Evolutionary conservation across 2,329 filamentous ascomycete genomes (phyloP), one percentile per base, ranked within the genome.

Genomic region (Ophiosphaerella korrae): DNA sequence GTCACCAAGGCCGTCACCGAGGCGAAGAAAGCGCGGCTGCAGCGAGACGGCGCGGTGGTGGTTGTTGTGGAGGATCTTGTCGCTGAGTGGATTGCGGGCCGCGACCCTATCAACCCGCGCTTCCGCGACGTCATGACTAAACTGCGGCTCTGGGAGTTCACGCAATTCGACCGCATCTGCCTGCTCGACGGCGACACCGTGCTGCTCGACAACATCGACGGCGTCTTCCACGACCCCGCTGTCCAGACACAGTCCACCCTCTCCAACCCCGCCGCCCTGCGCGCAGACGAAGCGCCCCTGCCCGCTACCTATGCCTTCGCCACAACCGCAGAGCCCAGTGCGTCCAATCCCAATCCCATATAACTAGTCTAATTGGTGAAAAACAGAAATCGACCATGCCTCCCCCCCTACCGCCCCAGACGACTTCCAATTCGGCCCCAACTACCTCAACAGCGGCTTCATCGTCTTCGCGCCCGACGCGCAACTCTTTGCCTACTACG

Each of bases 141-240:
- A 53, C 59, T 75, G 38, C 70, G 70, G 0, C 54, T 74, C 4
- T 74, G 63, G 62, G 60, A 73, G 48, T 55, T 73, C 16, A 69
- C 62, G 0, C 64, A 73, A 36, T 74, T 70, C 55, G 50, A 52
- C 5, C 51, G 49, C 12, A 64, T 74, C 34, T 60, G 53, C 43
- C 69, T 74, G 54, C 50, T 74, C 13, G 72, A 74, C 45, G 64
- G 62, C 37, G 72, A 74, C 46, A 71, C 58, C 3, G 45, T 73
- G 12, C 59, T 73, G 13, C 56, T 52, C 33, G 37, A 54, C 12
- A 58, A 64, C 3, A 39, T 73, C 7, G 68, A 71, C 50, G 66
- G 51, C 36, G 52, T 74, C 37, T 74, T 73, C 55, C 49, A 64
- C 29, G 71, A 73, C 41, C 61, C 67, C 3, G 70, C 46, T 23